Conservation (phyloP, 108 stramenopile species). For the Poteriospumella lacustris region DNA sequence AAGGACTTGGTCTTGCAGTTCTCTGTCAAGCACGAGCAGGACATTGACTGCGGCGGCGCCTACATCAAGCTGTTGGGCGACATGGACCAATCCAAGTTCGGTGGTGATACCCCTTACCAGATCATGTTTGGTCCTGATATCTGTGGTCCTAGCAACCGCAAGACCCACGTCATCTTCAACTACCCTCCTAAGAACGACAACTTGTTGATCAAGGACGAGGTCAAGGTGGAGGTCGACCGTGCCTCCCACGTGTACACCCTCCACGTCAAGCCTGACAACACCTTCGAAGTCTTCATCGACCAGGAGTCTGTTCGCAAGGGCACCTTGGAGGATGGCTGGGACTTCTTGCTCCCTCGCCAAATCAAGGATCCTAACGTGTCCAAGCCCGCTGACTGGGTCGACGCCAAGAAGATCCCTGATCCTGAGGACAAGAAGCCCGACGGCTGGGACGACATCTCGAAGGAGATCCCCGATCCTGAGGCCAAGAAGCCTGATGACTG, state of each 20-base stretch:
- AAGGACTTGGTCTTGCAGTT: conserved; percentile 93
- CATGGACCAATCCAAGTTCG: conserved; percentile 65
- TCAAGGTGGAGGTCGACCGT: conserved; percentile 73
- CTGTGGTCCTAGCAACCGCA: conserved; percentile 82
- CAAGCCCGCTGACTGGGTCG: conserved; percentile 63
- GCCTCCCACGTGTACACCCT: conserved; percentile 95
- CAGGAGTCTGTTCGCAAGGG: conserved; percentile 83
- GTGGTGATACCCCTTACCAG: conserved; percentile 92
- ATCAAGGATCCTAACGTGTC: conserved; percentile 89
- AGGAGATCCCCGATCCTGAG: conserved; percentile 50
- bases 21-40: conserved; percentile 93
- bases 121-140: conserved; percentile 99
- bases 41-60: conserved; percentile 94
- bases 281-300: conserved; percentile 94
- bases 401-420: conserved; percentile 82
- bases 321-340: conserved; percentile 86
- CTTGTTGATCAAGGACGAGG: conserved; percentile 86
- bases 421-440: conserved; percentile 94
- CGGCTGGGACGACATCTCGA: conserved; percentile 62
- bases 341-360: conserved; percentile 76
- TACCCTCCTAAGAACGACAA: conserved; percentile 74
- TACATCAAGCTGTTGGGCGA: conserved; percentile 82
- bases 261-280: conserved; percentile 82
- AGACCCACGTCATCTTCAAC: conserved; percentile 95
- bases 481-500: conserved; percentile 52